These are phyloP conservation scores for Pisolithus albus DNA, from an alignment of 768 basidiomycete genomes.

Conservation along the genomic window DNA sequence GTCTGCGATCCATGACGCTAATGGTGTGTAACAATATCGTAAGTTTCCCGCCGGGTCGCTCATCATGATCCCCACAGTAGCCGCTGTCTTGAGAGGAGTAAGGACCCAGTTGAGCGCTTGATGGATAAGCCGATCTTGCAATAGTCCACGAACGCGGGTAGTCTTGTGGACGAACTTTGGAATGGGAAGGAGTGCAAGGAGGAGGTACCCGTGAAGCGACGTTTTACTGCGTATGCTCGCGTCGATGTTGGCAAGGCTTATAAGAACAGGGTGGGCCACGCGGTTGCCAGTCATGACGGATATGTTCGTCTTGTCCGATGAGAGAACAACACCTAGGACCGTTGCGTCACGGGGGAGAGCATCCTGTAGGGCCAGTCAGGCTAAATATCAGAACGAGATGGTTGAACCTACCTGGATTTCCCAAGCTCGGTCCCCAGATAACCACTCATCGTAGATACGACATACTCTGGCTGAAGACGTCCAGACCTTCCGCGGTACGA, in stretches of 20 bases:
- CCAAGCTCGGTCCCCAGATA: too few species aligned
- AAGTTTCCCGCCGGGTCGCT: conserved; percentile 15
- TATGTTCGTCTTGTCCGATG: not conserved
- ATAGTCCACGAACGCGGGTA: conserved; percentile 7
- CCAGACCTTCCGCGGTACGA: too few species aligned
- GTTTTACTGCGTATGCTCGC: conserved; percentile 8
- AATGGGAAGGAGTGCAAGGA: conserved; percentile 15
- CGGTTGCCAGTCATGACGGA: conserved; percentile 1
- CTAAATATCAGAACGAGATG: too few species aligned
- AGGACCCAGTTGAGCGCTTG: conserved; percentile 13
- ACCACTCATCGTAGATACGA: too few species aligned
- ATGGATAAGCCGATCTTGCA: conserved; percentile 15
- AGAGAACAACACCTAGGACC: too few species aligned
- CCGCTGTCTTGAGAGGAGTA: conserved; percentile 11
- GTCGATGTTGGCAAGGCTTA: conserved; percentile 7
- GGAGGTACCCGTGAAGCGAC: conserved; percentile 3
- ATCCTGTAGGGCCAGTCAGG: too few species aligned
- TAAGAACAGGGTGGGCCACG: conserved; percentile 4
- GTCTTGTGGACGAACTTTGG: conserved; percentile 14
- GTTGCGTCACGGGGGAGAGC: too few species aligned
- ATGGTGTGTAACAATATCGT: conserved; percentile 11
- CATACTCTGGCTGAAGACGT: too few species aligned
- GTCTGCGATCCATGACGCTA: conserved; percentile 23
- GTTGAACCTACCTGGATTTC: too few species aligned
- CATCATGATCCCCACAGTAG: conserved; percentile 15